Evolutionary conservation across 257 asterid species (phyloP), one percentile per base, ranked within the genome.

Genomic region (Buddleja alternifolia): DNA sequence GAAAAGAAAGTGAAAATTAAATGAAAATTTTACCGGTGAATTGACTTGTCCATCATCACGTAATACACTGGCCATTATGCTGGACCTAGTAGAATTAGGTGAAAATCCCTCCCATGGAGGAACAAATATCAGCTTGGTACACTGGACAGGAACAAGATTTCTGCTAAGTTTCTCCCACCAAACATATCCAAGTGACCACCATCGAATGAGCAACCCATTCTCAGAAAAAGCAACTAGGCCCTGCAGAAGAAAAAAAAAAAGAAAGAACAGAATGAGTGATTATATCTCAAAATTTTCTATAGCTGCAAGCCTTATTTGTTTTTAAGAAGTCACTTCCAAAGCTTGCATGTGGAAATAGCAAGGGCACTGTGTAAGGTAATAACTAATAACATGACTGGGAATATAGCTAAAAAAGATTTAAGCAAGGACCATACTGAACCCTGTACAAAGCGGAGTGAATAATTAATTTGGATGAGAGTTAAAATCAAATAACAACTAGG

Each of bases 91-190:
- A 57, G 95, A 85, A 82, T 72, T 93, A 41, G 97, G 96, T 37
- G 95, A 93, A 79, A 93, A 88, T 29, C 96, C 99, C 59, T 93
- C 99, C 96, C 96, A 90, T 25, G 96, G 95, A 67, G 96, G 96
- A 73, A 88, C 88, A 67, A 88, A 89, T 60, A 93, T 90, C 78
- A 93, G 83, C 80, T 93, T 93, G 36, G 93, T 90, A 86, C 96
- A 93, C 77, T 81, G 96, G 24, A 93, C 97, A 37, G 93, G 95
- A 76, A 80, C 87, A 47, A 84, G 94, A 80, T 79, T 89, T 70
- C 92, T 84, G 78, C 89, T 90, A 34, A 93, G 89, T 79, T 87
- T 93, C 85, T 93, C 97, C 97, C 96, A 90, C 99, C 99, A 93
- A 67, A 83, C 93, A 60, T 93, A 85, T 75, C 86, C 97, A 73